A percentile compares a stretch with the other conserved stretches of the same genome.
Conservation (phyloP, 176 grass and related monocot genomes). For the Hordeum vulgare region MorexV3_pseudomolecules_assembly NC_058522.1:377402421-377402920, state of each 20-base stretch:
- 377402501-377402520: conserved; percentile 93
- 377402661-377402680: conserved; percentile 97
- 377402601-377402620: conserved; percentile 92
- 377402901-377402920: conserved; percentile 49
- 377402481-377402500: conserved; percentile 84
- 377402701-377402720: conserved; percentile 95
- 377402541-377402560: conserved; percentile 72
- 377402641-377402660: conserved; percentile 90
- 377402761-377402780: conserved; percentile 73
- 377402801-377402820: conserved; percentile 65
- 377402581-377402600: conserved; percentile 42
- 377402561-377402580: conserved; percentile 46
- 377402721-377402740: conserved; percentile 88
- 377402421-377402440: neutral
- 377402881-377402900: conserved; percentile 62
- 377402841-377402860: conserved; percentile 47
- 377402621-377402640: conserved; percentile 77
- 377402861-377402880: conserved; percentile 44
- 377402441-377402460: neutral
- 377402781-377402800: conserved; percentile 51
- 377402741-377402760: conserved; percentile 61
- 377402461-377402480: neutral
- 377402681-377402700: conserved; percentile 84
- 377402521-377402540: conserved; percentile 91
- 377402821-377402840: conserved; percentile 55